phyloP scores from a whole-genome alignment of 2,329 filamentous ascomycete genomes.

The Pyricularia sp. region DNA sequence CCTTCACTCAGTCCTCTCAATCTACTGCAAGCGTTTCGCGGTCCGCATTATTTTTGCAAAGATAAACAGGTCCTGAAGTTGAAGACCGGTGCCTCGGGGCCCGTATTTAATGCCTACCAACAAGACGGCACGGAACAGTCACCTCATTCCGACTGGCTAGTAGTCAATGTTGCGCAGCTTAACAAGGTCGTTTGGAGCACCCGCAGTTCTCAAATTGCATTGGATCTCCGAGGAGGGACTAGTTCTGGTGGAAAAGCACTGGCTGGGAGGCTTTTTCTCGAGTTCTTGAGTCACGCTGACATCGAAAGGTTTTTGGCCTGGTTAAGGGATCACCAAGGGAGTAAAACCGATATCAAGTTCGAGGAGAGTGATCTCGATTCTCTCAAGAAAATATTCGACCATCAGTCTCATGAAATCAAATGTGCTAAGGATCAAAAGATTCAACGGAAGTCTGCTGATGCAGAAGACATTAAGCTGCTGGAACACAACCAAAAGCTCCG shows the following conservation, averaged over 20 bases:
- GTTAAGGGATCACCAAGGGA: not conserved
- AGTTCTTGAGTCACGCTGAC: conserved; percentile 5
- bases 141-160: conserved; percentile 1
- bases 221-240: not conserved
- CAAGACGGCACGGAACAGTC: not conserved
- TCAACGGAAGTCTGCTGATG: not conserved
- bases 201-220: not conserved
- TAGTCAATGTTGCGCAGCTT: not conserved
- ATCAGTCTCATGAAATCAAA: not conserved
- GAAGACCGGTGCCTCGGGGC: not conserved
- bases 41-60: not conserved
- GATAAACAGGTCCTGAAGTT: not conserved
- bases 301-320: conserved; percentile 4
- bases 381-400: not conserved
- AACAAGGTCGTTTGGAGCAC: not conserved
- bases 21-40: not conserved
- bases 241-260: not conserved
- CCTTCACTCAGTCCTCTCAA: not conserved
- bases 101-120: not conserved
- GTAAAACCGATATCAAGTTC: not conserved
- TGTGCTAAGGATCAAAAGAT: not conserved
- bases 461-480: conserved; percentile 1
- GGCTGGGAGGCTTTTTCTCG: conserved; percentile 3
- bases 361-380: not conserved
- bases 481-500: not conserved